A percentile compares a stretch with the other conserved stretches of the same genome.
These are phyloP conservation scores for Aschersonia sp. DNA, from an alignment of 2,329 filamentous ascomycete genomes.

Conservation along the genomic window DNA sequence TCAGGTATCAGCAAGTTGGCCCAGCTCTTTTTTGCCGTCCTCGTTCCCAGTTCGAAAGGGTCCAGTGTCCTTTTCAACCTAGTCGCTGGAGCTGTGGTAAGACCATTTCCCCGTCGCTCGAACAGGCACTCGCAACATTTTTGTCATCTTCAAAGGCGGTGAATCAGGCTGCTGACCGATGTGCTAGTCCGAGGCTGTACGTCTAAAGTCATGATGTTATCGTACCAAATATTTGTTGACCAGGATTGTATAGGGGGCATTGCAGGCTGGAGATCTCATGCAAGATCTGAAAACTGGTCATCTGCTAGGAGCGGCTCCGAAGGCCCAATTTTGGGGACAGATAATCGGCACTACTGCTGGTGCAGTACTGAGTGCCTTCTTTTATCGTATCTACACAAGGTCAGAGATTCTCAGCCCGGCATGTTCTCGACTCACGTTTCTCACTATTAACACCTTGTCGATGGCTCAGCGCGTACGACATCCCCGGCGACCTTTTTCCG, in stretches of 20 bases:
- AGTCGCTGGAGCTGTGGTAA: slow-evolving; percentile 69
- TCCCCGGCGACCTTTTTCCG: slow-evolving; percentile 82
- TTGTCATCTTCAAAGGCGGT: too few relatives aligned
- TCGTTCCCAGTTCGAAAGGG: slow-evolving; percentile 66
- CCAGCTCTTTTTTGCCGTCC: slow-evolving; percentile 85
- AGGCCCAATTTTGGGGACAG: slow-evolving; percentile 93
- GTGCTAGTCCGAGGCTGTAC: slow-evolving; percentile 24
- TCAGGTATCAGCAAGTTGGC: slow-evolving; percentile 95
- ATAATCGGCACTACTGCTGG: slow-evolving; percentile 80
- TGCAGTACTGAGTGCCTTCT: slow-evolving; percentile 69
- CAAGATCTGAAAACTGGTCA: slow-evolving; percentile 97
- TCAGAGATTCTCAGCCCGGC: slow-evolving; percentile 8
- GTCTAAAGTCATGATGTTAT: slow-evolving; percentile 1
- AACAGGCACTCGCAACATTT: too few relatives aligned
- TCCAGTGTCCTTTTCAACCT: slow-evolving; percentile 92
- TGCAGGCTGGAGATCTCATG: slow-evolving; percentile 93
- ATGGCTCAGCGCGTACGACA: slow-evolving; percentile 55
- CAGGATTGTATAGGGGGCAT: slow-evolving; percentile 40
- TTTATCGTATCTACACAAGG: slow-evolving; percentile 78
- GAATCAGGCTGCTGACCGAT: not conserved
- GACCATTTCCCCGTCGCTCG: too few relatives aligned
- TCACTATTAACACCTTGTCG: not conserved
- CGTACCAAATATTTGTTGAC: not conserved
- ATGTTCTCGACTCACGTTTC: not conserved
- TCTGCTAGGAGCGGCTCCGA: slow-evolving; percentile 78